These are phyloP conservation scores for Clonostachys solani DNA, from an alignment of 2,329 filamentous ascomycete species.

Conservation along the genomic window DNA sequence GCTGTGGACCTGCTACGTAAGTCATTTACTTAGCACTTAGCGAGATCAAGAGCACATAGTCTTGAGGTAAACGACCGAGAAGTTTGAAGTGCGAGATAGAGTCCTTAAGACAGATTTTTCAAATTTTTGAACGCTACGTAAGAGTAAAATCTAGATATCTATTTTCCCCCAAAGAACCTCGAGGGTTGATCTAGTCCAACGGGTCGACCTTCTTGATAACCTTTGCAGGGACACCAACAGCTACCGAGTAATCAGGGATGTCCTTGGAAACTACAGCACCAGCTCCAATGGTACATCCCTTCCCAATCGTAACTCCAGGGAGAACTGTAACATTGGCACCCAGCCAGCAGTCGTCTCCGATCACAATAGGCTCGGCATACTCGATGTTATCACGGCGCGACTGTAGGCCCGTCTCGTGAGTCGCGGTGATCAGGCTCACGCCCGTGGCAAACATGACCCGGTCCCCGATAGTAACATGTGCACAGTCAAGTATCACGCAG, in stretches of 20 bases:
- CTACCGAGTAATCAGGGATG: conserved; percentile 42
- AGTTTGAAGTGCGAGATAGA: too few relatives aligned
- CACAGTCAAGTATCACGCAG: conserved; percentile 68
- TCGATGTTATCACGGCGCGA: conserved; percentile 41
- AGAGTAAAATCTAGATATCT: too few relatives aligned
- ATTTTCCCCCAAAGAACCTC: too few relatives aligned
- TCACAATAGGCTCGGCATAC: conserved; percentile 38
- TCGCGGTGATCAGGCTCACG: conserved; percentile 66
- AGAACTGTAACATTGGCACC: conserved; percentile 44
- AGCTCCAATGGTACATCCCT: conserved; percentile 45
- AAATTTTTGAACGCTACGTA: too few relatives aligned
- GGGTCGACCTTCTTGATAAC: conserved; percentile 41
- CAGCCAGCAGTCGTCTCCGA: conserved; percentile 53
- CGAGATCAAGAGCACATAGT: too few relatives aligned
- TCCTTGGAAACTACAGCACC: conserved; percentile 45
- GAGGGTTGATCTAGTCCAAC: not conserved
- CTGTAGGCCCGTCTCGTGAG: conserved; percentile 63
- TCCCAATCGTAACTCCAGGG: conserved; percentile 47
- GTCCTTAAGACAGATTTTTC: too few relatives aligned
- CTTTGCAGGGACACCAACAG: conserved; percentile 40
- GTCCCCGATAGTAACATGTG: conserved; percentile 63
- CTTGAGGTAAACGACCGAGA: too few relatives aligned
- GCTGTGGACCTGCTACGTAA: too few relatives aligned
- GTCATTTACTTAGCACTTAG: too few relatives aligned
- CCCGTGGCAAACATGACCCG: conserved; percentile 69